Base-by-base conservation (phyloP, 2,329 filamentous ascomycete species). In the Macrophomina tecta region DNA sequence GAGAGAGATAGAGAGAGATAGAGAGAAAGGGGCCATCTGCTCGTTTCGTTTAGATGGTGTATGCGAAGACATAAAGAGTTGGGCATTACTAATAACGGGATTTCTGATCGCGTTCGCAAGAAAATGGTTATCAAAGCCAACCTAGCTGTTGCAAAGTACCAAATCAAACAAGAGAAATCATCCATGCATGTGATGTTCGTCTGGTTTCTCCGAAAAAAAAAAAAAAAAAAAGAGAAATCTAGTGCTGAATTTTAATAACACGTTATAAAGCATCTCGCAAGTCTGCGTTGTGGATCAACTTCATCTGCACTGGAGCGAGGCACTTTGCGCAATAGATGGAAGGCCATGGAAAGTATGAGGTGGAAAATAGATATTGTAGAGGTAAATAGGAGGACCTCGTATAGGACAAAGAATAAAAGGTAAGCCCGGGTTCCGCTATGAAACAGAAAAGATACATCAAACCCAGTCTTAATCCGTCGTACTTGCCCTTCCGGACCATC, bases 381-480 rank as follows among this genome's bases (percentile, higher is more conserved):
- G 40, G 14, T 45, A 45, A 14, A 45, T 45, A 45, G 40, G 49
- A 32, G 30, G 11, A 18, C 18, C 40, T 45, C 40, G 40, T 14
- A 34, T 12, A 52, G 30, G 49, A 52, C 28, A 52, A 30, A 52
- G 51, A 38, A 38, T 18, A 55, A 8, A 18, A 55, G 34, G 34
- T 38, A 38, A n/a, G 9, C 51, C 51, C 1, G 18, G 51, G 51
- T 36, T 55, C 51, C 51, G 51, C 32, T 38, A 55, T 36, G 51
- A 55, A 16, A 55, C 32, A 55, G 51, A 55, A 55, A 5, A 55
- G 6, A 38, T 32, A 52, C 49, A 38, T 23, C 30, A 49, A n/a
- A 28, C n/a, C 42, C 2, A 12, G 18, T 48, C 30, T n/a, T 32
- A 16, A 9, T n/a, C 58, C n/a, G 32, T 62, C 58, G n/a, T 52